Evolutionary conservation across 2,329 filamentous ascomycete species (phyloP).

Genomic region (Colletotrichum eleusines): DNA sequence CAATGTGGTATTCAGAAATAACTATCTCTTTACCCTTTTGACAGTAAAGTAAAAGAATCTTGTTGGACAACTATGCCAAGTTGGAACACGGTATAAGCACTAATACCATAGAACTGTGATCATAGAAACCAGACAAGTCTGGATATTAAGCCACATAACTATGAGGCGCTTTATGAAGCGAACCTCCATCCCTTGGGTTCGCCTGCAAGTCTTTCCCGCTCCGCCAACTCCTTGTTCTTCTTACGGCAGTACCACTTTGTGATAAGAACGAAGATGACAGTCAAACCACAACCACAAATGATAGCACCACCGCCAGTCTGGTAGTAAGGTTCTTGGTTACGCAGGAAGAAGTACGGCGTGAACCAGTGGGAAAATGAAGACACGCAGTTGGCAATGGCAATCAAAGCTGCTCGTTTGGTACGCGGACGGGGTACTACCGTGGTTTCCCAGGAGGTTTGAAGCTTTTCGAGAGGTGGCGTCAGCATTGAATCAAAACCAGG

Average conservation of each 20-base stretch:
- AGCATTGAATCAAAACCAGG: background rate
- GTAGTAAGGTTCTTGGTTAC: slow-evolving; percentile 48
- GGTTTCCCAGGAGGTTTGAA: slow-evolving; percentile 58
- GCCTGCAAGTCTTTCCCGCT: slow-evolving; percentile 29
- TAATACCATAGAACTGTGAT: background rate
- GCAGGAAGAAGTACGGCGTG: slow-evolving; percentile 54
- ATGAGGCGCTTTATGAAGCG: background rate
- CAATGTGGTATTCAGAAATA: background rate
- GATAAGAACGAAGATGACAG: slow-evolving; percentile 42
- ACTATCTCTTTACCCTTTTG: background rate
- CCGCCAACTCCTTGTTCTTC: slow-evolving; percentile 47
- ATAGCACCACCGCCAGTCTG: slow-evolving; percentile 48
- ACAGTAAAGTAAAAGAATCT: background rate
- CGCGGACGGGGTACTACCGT: slow-evolving; percentile 55
- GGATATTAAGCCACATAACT: too few species aligned
- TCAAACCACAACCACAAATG: slow-evolving; percentile 46
- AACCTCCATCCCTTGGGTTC: slow-evolving; percentile 36
- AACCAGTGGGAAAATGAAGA: slow-evolving; percentile 57
- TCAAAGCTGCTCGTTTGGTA: slow-evolving; percentile 56
- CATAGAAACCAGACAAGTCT: background rate
- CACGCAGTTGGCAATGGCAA: slow-evolving; percentile 57
- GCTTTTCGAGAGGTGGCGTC: slow-evolving; percentile 8
- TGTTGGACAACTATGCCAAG: background rate
- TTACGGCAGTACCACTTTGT: slow-evolving; percentile 44
- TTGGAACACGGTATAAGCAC: background rate